Evolutionary conservation across 2,329 filamentous ascomycete genomes (phyloP).

Genomic region (Dothistroma pini): DNA sequence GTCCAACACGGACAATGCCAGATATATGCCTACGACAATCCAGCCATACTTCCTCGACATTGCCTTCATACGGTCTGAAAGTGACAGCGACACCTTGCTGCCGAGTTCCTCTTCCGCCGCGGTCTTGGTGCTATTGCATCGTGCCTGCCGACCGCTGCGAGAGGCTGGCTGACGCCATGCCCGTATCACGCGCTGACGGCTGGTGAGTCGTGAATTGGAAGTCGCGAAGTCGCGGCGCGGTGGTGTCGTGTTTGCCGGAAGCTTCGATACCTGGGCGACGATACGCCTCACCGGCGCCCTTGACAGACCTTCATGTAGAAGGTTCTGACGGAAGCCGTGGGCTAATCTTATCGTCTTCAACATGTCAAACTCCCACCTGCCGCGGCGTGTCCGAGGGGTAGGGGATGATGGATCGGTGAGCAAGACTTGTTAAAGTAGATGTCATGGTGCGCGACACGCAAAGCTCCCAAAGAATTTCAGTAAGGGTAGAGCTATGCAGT

Average conservation of each 20-base stretch:
- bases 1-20: slow-evolving; percentile 76
- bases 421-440: neutral
- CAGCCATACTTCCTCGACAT: slow-evolving; percentile 92
- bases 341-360: slow-evolving; percentile 14
- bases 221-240: slow-evolving; percentile 14
- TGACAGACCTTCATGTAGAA: slow-evolving; percentile 10
- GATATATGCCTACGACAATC: slow-evolving; percentile 87
- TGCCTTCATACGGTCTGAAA: slow-evolving; percentile 69
- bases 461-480: neutral
- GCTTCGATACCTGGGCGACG: slow-evolving; percentile 9
- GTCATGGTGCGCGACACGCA: neutral
- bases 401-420: neutral
- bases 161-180: slow-evolving; percentile 20
- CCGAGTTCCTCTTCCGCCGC: slow-evolving; percentile 3
- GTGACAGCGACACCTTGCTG: slow-evolving; percentile 28
- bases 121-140: slow-evolving; percentile 37
- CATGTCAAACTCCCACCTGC: slow-evolving; percentile 14
- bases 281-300: slow-evolving; percentile 11
- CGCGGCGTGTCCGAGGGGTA: neutral
- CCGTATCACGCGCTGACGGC: slow-evolving; percentile 5
- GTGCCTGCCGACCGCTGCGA: slow-evolving; percentile 26
- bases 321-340: slow-evolving; percentile 15
- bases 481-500: no score
- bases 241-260: slow-evolving; percentile 4
- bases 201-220: slow-evolving; percentile 4